phyloP scores from a whole-genome alignment of 2,329 filamentous ascomycete genomes.

The Neopestalotiopsis sp. region DNA sequence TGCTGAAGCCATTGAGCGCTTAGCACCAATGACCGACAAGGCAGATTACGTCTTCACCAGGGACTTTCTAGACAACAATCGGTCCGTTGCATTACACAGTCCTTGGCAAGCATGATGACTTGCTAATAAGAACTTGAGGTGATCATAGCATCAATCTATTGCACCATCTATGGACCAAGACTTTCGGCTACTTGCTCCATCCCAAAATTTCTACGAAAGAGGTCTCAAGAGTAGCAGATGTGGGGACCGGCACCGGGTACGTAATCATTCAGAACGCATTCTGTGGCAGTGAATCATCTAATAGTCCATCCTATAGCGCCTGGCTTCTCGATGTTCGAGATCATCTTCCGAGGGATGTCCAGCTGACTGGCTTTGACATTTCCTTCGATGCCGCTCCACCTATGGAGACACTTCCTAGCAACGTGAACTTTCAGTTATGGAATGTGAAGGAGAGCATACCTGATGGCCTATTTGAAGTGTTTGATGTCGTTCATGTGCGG shows the following conservation, averaged over 20 bases:
- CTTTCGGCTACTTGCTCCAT: constrained; percentile 29
- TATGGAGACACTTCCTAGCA: constrained; percentile 21
- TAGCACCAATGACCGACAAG: too few relatives aligned
- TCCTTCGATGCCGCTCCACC: constrained; percentile 30
- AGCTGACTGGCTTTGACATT: constrained; percentile 30
- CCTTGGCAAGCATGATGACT: not conserved
- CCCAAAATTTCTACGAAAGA: constrained; percentile 27
- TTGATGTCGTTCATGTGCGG: not conserved
- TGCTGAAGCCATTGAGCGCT: too few relatives aligned
- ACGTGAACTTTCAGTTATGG: not conserved
- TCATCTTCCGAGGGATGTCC: constrained; percentile 17
- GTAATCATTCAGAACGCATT: not conserved
- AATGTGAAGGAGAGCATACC: not conserved
- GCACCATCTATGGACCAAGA: constrained; percentile 27
- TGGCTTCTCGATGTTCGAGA: constrained; percentile 23
- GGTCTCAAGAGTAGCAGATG: constrained; percentile 28
- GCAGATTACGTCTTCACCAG: not conserved
- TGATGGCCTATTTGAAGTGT: not conserved
- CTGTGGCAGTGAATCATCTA: too few relatives aligned
- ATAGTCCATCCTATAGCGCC: constrained; percentile 15
- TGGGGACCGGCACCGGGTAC: constrained; percentile 33
- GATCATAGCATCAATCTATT: constrained; percentile 23
- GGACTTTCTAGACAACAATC: constrained; percentile 7
- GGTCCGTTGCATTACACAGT: not conserved
- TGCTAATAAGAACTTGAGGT: not conserved